Evolutionary conservation across 2,329 filamentous ascomycete genomes (phyloP).

Genomic region (Aspergillus pseudoterreus): DNA sequence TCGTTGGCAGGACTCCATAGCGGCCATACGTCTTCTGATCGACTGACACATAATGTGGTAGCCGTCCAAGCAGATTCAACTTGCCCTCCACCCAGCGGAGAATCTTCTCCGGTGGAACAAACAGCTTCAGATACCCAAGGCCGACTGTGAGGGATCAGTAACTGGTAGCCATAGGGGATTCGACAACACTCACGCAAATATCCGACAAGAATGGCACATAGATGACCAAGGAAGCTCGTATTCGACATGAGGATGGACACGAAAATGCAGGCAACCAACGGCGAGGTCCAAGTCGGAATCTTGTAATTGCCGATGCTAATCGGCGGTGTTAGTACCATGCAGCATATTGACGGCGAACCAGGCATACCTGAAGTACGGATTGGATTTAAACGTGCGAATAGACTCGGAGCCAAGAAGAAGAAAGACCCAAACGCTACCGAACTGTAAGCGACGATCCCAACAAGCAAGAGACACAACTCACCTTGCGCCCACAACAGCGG

Average conservation of each 20-base stretch:
- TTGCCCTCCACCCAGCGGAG: constrained; percentile 86
- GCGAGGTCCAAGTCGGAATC: constrained; percentile 90
- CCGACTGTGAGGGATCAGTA: constrained; percentile 55
- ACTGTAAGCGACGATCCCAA: constrained; percentile 10
- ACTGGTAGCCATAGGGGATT: not conserved
- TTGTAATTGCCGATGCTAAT: constrained; percentile 56
- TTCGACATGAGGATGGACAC: constrained; percentile 73
- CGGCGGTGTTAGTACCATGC: no score
- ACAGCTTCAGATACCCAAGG: constrained; percentile 80
- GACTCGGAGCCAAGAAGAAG: constrained; percentile 80
- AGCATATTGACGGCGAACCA: not conserved
- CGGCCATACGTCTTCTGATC: constrained; percentile 95
- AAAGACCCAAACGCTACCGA: constrained; percentile 80
- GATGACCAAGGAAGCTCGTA: constrained; percentile 80
- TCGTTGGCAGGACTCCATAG: constrained; percentile 78
- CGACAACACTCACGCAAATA: constrained; percentile 67
- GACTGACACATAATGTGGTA: constrained; percentile 90
- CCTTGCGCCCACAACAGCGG: constrained; percentile 77
- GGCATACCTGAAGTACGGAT: constrained; percentile 67
- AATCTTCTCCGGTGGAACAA: constrained; percentile 84
- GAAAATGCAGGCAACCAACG: constrained; percentile 71
- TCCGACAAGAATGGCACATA: constrained; percentile 78
- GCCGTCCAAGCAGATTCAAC: constrained; percentile 73
- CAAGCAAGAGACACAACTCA: constrained; percentile 37
- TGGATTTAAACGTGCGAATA: constrained; percentile 76